Evolutionary conservation across 257 asterid genomes (phyloP).

Genomic region (Gynochthodes officinalis): DNA sequence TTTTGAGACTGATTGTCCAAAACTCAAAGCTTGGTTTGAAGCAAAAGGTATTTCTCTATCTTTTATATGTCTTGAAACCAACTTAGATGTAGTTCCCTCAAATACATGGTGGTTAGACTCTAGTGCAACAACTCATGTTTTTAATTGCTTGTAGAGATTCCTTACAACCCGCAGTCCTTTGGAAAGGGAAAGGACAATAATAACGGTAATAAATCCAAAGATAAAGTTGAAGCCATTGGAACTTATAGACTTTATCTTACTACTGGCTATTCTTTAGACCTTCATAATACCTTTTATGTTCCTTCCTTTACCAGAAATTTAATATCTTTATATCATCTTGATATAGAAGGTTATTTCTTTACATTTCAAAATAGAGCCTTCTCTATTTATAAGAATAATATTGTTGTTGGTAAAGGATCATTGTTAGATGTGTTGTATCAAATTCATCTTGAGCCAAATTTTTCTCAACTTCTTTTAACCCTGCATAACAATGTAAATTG

Average conservation of each 20-base stretch:
- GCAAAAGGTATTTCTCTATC: not conserved
- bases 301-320: not conserved
- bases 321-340: not conserved
- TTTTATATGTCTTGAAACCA: slow-evolving; percentile 4
- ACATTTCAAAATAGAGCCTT: too few species aligned
- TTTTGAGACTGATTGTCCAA: slow-evolving; percentile 4
- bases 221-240: slow-evolving; percentile 1
- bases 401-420: not conserved
- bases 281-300: not conserved
- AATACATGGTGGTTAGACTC: too few species aligned
- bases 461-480: too few species aligned
- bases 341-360: slow-evolving; percentile 4
- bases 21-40: not conserved
- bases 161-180: too few species aligned
- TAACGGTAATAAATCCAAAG: too few species aligned
- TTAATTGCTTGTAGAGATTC: too few species aligned
- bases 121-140: too few species aligned
- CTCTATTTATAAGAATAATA: not conserved
- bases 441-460: too few species aligned
- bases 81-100: not conserved
- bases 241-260: not conserved
- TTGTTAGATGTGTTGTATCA: not conserved
- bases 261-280: not conserved
- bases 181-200: too few species aligned
- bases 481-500: too few species aligned